Percentiles rank a stretch among this genome's conserved stretches.
phyloP scores from a whole-genome alignment of 345 rosid genomes.

The Populus davidiana region DNA sequence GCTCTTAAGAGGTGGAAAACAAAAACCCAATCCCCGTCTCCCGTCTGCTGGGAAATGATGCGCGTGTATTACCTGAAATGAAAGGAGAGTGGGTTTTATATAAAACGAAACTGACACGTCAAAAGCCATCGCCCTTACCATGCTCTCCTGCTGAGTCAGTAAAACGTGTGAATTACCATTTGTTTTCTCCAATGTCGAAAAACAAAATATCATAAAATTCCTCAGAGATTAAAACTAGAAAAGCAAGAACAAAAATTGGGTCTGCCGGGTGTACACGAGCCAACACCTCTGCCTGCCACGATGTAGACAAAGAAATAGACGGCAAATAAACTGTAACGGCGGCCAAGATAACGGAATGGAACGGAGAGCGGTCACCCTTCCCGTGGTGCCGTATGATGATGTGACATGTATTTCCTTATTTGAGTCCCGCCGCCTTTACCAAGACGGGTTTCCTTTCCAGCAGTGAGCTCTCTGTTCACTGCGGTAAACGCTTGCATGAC shows the following conservation, averaged over 20 bases:
- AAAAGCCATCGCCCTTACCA: slow-evolving; percentile 3
- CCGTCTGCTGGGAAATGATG: not conserved
- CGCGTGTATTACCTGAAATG: not conserved
- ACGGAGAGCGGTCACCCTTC: not conserved
- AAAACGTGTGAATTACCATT: slow-evolving; percentile 5
- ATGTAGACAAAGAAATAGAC: slow-evolving; percentile 34
- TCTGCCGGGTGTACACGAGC: slow-evolving; percentile 36
- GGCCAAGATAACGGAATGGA: slow-evolving; percentile 7
- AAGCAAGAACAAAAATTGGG: slow-evolving; percentile 3
- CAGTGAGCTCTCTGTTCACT: not conserved
- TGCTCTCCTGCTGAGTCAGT: not conserved
- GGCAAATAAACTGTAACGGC: slow-evolving; percentile 13
- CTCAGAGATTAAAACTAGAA: not conserved
- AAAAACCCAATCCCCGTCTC: not conserved
- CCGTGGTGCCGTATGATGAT: slow-evolving; percentile 7
- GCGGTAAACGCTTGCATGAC: too few species aligned
- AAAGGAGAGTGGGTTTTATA: not conserved
- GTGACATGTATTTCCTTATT: not conserved
- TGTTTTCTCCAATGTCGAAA: not conserved
- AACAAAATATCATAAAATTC: not conserved
- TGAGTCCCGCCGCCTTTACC: slow-evolving; percentile 16
- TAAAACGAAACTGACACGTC: not conserved
- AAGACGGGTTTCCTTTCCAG: slow-evolving; percentile 20
- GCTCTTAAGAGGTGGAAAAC: not conserved
- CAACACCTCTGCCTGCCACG: slow-evolving; percentile 41